Percentiles rank a stretch among this genome's conserved stretches.
phyloP scores from a whole-genome alignment of 2,329 filamentous ascomycete genomes.

The Fusarium sp. region DNA sequence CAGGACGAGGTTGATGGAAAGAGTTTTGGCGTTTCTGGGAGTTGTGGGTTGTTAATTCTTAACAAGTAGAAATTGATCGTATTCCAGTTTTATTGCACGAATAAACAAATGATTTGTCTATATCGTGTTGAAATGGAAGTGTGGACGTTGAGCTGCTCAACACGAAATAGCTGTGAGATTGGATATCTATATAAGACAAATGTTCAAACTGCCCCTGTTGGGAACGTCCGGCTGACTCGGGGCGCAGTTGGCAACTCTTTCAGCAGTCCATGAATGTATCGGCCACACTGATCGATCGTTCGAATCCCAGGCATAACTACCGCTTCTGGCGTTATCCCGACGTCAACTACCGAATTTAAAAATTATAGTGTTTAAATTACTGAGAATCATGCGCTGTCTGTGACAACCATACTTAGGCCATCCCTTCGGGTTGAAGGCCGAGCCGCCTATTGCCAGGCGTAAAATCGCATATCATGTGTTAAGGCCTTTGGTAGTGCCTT shows the following conservation, averaged over 20 bases:
- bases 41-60: constrained; percentile 13
- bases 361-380: neutral
- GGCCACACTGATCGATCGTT: neutral
- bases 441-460: neutral
- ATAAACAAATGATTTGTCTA: no score
- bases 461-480: neutral
- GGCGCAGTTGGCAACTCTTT: neutral
- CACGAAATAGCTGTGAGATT: no score
- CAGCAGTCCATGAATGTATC: neutral
- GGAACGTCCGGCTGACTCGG: neutral
- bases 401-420: neutral
- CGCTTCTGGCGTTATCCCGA: neutral
- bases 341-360: neutral
- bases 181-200: neutral
- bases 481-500: constrained; percentile 27
- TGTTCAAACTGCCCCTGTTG: accelerated
- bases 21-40: constrained; percentile 23
- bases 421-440: neutral
- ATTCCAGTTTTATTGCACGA: neutral
- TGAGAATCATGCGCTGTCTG: neutral
- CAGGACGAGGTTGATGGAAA: constrained; percentile 3
- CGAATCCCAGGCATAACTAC: constrained; percentile 32
- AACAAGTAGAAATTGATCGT: constrained; percentile 16
- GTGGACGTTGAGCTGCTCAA: neutral
- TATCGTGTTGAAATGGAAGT: neutral